Evolutionary conservation across 768 basidiomycete genomes (phyloP).

Genomic region (Tricholoma saponaceum): DNA sequence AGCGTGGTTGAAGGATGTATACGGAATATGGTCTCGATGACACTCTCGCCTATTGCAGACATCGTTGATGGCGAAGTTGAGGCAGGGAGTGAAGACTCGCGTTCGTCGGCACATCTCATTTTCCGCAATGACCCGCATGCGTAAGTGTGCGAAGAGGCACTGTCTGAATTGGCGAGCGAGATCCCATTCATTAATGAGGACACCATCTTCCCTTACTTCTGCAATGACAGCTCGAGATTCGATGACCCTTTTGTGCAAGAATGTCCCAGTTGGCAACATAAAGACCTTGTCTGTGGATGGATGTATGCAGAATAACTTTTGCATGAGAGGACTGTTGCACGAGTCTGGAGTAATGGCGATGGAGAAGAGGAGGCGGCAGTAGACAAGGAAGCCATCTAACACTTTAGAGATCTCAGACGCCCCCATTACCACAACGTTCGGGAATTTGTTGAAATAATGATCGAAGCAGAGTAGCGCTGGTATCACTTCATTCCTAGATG

Average conservation of each 20-base stretch:
- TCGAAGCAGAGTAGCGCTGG: slow-evolving; percentile 44
- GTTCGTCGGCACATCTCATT: slow-evolving; percentile 26
- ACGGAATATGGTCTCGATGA: slow-evolving; percentile 29
- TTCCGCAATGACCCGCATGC: slow-evolving; percentile 25
- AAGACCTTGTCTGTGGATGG: slow-evolving; percentile 1
- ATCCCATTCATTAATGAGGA: slow-evolving; percentile 12
- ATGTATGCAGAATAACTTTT: slow-evolving; percentile 1
- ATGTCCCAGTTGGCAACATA: background rate
- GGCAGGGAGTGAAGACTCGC: slow-evolving; percentile 34
- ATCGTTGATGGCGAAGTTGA: slow-evolving; percentile 25
- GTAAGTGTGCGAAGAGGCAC: slow-evolving; percentile 23
- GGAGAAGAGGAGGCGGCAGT: slow-evolving; percentile 27
- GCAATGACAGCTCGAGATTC: background rate
- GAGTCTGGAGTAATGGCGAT: background rate
- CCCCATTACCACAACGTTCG: slow-evolving; percentile 19
- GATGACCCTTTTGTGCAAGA: background rate
- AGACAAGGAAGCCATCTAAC: slow-evolving; percentile 31
- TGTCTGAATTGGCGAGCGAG: slow-evolving; percentile 20
- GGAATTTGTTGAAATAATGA: slow-evolving; percentile 29
- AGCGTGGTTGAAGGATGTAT: slow-evolving; percentile 15
- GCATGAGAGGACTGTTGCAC: slow-evolving; percentile 1
- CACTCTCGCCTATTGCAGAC: slow-evolving; percentile 32
- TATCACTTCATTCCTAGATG: slow-evolving; percentile 15
- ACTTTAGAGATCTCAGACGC: slow-evolving; percentile 22
- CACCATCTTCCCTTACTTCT: background rate